Conservation (phyloP, 2,329 filamentous ascomycete species). For the Penicillium glabrum region DNA sequence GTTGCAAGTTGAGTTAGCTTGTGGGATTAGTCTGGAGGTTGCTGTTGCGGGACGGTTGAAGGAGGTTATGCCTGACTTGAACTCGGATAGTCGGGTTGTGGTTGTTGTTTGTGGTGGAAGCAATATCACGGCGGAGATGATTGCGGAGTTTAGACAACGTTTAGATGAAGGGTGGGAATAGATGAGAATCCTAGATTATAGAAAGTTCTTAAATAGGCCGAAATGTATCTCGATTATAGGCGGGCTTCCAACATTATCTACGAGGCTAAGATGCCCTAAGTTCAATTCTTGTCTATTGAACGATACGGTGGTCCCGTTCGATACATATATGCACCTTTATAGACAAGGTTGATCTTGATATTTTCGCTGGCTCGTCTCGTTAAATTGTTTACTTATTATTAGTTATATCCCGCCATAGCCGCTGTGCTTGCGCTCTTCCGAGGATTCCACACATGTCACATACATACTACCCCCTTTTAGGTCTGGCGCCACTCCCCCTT, state of each 20-base stretch:
- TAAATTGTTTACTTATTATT: too few relatives aligned
- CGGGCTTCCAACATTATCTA: too few relatives aligned
- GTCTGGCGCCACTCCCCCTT: too few relatives aligned
- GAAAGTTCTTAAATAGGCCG: not conserved
- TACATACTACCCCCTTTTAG: too few relatives aligned
- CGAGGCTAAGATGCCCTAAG: not conserved
- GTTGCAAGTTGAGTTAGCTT: slow-evolving; percentile 76
- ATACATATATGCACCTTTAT: too few relatives aligned
- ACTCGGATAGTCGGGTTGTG: slow-evolving; percentile 34
- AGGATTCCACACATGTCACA: too few relatives aligned
- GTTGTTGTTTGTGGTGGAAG: slow-evolving; percentile 46
- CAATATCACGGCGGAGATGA: slow-evolving; percentile 52
- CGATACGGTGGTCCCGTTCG: not conserved
- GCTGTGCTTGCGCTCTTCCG: too few relatives aligned
- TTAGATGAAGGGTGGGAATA: slow-evolving; percentile 34
- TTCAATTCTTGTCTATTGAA: not conserved
- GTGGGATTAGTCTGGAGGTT: slow-evolving; percentile 69
- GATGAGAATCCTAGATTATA: not conserved
- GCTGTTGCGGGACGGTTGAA: slow-evolving; percentile 24
- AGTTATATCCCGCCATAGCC: too few relatives aligned
- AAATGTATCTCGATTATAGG: too few relatives aligned
- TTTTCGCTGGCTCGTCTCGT: too few relatives aligned
- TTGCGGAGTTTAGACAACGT: slow-evolving; percentile 50
- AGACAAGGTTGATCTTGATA: too few relatives aligned
- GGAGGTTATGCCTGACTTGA: slow-evolving; percentile 26